These are phyloP conservation scores for Nakaseomyces bracarensis DNA, from an alignment of 1,139 yeast species.

Conservation along the genomic window DNA sequence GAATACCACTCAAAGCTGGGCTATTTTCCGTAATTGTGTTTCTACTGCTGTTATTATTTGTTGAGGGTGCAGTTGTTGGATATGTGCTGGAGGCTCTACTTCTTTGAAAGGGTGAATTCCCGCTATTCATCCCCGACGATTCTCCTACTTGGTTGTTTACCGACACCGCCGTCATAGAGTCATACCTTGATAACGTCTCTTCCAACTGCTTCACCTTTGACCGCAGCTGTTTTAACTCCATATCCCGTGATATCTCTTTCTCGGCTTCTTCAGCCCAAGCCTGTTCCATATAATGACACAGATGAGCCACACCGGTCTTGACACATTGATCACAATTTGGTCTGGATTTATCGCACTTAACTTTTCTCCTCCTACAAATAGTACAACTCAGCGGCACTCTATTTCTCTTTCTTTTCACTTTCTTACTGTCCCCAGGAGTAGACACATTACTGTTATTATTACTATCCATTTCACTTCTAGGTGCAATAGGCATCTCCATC, in stretches of 20 bases:
- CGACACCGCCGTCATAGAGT: conserved; percentile 8
- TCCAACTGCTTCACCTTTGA: conserved; percentile 30
- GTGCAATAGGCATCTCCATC: background rate
- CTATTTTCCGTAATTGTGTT: background rate
- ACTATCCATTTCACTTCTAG: background rate
- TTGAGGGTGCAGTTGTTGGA: conserved; percentile 3
- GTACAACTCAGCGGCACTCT: conserved; percentile 43
- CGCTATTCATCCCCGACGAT: background rate
- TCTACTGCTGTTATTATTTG: background rate
- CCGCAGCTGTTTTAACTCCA: conserved; percentile 29
- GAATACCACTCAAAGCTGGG: background rate
- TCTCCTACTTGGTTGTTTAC: too few species aligned
- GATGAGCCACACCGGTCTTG: conserved; percentile 66
- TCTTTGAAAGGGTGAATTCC: background rate
- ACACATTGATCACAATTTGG: conserved; percentile 70
- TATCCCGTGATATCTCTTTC: conserved; percentile 42
- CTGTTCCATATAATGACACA: conserved; percentile 59
- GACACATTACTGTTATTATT: background rate
- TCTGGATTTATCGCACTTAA: conserved; percentile 46
- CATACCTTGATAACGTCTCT: conserved; percentile 24
- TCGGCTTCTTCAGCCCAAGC: conserved; percentile 44
- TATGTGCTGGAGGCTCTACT: background rate
- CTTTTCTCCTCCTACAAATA: conserved; percentile 41
- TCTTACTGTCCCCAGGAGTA: conserved; percentile 1
- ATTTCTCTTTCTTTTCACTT: conserved; percentile 34